Conservation (phyloP, 805 yeast genomes). For the Hanseniaspora meyeri region DNA sequence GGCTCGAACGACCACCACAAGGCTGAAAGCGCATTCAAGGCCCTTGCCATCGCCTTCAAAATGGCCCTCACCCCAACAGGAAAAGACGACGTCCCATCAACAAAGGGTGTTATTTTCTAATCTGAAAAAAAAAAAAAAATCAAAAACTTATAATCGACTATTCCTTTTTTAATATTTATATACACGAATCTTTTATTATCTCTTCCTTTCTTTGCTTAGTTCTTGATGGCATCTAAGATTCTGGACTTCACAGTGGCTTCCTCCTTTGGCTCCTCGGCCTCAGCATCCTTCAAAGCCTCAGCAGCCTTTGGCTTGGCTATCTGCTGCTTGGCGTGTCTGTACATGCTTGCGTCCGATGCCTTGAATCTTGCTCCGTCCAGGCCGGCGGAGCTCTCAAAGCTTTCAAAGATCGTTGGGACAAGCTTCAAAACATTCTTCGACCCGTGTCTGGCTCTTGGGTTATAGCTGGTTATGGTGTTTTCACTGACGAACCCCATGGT, state of each 20-base stretch:
- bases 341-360: background rate
- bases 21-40: conserved; percentile 92
- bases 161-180: background rate
- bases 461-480: conserved; percentile 45
- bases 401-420: conserved; percentile 17
- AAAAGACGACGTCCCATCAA: conserved; percentile 82
- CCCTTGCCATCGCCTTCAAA: conserved; percentile 80
- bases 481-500: conserved; percentile 39
- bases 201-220: background rate
- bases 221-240: conserved; percentile 9
- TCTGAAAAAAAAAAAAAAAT: background rate
- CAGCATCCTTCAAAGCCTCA: background rate
- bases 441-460: conserved; percentile 31
- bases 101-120: conserved; percentile 82
- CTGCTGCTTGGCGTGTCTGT: background rate
- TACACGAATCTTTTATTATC: conserved; percentile 10
- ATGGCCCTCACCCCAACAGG: conserved; percentile 80
- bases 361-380: background rate
- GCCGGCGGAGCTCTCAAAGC: background rate
- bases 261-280: conserved; percentile 15
- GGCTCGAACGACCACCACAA: conserved; percentile 95
- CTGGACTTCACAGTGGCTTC: conserved; percentile 17
- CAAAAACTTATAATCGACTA: conserved; percentile 1
- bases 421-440: conserved; percentile 30
- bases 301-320: background rate